Base-by-base conservation (phyloP, 1,139 yeast species). In the Yamadazyma taylorii region DNA sequence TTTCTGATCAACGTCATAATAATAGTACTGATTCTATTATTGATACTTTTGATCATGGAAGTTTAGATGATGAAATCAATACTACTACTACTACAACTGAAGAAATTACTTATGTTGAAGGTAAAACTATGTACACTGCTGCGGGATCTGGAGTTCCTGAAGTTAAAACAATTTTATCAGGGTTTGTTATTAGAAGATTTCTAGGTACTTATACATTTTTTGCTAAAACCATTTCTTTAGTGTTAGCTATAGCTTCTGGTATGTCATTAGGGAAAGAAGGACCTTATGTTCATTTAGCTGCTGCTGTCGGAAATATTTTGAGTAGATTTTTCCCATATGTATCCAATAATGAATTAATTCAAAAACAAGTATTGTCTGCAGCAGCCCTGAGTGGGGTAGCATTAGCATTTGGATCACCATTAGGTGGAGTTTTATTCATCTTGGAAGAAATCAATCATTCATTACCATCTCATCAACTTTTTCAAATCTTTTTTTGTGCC, bases 361-460 rank as follows among this genome's bases (percentile, higher is more conserved):
- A 78, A 41, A 69, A 83, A 43, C 84, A 79, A 49, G 69, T 81
- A 2, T 55, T 81, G 29, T 73, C 82, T 3, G 85, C 87, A 0
- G 76, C 84, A 11, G 81, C 85, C 2, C 74, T 79, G 36, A 82
- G 85, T 9, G 87, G 87, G 5, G 85, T 81, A 9, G 83, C 86
- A 4, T 67, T 81, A 17, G 85, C 87, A 1, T 81, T 81, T 61
- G 87, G 86, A 0, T 74, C 81, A 2, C 87, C 87, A 1, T 62
- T 81, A 38, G 87, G 87, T 4, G 87, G 86, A 2, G 86, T 81
- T 3, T 52, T 81, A 21, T 81, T 81, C 53, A 75, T 81, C 17
- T 62, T 81, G 30, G 88, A 81, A 48, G 87, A 81, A 45, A 81
- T 81, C 24, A 75, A 79, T 44, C 77, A 79, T 49, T 75, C 77